Conservation (phyloP, 352 stramenopile species). For the Phytophthora pluvialis region DNA sequence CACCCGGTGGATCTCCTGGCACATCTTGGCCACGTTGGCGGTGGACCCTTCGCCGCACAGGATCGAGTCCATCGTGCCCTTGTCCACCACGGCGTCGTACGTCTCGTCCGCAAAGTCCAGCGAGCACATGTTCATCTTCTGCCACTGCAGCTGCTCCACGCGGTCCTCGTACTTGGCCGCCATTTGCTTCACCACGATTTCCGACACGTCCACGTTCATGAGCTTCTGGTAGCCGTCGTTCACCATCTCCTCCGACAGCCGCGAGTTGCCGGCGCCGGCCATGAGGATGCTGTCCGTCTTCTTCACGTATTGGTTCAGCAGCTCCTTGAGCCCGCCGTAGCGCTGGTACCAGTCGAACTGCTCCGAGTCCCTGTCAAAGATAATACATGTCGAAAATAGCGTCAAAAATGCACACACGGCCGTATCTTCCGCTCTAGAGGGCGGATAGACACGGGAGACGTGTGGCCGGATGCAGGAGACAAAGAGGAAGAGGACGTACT, state of each 20-base stretch:
- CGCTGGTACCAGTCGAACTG: constrained; percentile 96
- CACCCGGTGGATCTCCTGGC: constrained; percentile 93
- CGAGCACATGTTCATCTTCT: constrained; percentile 95
- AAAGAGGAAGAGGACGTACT: constrained; percentile 51
- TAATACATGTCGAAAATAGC: background rate
- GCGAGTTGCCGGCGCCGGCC: constrained; percentile 93
- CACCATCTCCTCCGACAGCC: constrained; percentile 96
- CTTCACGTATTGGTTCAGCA: constrained; percentile 93
- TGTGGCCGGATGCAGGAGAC: background rate
- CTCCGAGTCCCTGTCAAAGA: constrained; percentile 82
- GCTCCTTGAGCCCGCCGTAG: constrained; percentile 91
- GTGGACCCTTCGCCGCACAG: constrained; percentile 96
- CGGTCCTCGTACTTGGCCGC: constrained; percentile 93
- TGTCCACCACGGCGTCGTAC: constrained; percentile 95
- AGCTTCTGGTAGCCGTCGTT: constrained; percentile 95
- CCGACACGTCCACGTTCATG: constrained; percentile 96
- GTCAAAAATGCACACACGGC: background rate
- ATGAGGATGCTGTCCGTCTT: constrained; percentile 95
- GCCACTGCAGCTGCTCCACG: constrained; percentile 90
- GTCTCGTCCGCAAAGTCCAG: constrained; percentile 95
- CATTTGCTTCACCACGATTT: constrained; percentile 96
- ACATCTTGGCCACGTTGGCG: constrained; percentile 96
- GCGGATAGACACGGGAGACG: background rate
- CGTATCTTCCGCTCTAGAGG: background rate
- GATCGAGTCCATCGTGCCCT: constrained; percentile 96